Conservation (phyloP, 192 early-diverging fungal genomes). For the Coemansia sp. region DNA sequence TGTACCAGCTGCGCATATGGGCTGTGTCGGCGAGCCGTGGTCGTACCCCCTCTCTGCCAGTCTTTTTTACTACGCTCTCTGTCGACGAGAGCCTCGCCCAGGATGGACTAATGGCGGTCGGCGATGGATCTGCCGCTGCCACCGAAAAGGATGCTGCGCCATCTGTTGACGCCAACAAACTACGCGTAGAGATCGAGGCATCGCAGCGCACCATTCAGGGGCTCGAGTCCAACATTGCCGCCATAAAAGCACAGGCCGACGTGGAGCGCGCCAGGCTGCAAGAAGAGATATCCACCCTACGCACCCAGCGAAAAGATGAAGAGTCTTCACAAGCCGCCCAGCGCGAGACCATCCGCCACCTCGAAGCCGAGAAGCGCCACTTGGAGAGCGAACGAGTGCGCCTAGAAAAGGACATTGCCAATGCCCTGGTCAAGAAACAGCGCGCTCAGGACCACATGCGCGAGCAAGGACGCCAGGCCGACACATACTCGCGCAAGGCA, state of each 20-base stretch:
- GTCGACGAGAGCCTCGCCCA: not conserved
- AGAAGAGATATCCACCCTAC: slow-evolving; percentile 30
- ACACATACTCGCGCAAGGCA: slow-evolving; percentile 19
- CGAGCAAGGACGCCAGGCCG: slow-evolving; percentile 27
- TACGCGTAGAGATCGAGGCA: slow-evolving; percentile 18
- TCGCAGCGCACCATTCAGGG: slow-evolving; percentile 15
- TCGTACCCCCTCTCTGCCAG: slow-evolving; percentile 34
- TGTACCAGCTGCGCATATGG: slow-evolving; percentile 46
- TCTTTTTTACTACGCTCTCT: slow-evolving; percentile 41
- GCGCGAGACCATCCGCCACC: slow-evolving; percentile 34
- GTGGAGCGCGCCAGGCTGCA: slow-evolving; percentile 33
- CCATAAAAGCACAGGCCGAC: slow-evolving; percentile 23
- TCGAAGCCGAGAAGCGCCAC: slow-evolving; percentile 44
- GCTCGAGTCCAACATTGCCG: slow-evolving; percentile 18
- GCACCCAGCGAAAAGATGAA: slow-evolving; percentile 31
- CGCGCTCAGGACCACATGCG: slow-evolving; percentile 26
- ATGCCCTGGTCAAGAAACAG: slow-evolving; percentile 26
- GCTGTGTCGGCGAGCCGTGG: slow-evolving; percentile 44
- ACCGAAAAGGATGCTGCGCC: not conserved
- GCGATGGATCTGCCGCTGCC: not conserved
- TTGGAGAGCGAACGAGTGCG: slow-evolving; percentile 31
- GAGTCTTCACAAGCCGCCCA: slow-evolving; percentile 24
- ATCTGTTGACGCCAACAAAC: not conserved
- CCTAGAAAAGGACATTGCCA: slow-evolving; percentile 29
- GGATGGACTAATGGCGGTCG: not conserved